Evolutionary conservation across 83 land plant genomes (phyloP).

Genomic region (Larix sibirica): DNA sequence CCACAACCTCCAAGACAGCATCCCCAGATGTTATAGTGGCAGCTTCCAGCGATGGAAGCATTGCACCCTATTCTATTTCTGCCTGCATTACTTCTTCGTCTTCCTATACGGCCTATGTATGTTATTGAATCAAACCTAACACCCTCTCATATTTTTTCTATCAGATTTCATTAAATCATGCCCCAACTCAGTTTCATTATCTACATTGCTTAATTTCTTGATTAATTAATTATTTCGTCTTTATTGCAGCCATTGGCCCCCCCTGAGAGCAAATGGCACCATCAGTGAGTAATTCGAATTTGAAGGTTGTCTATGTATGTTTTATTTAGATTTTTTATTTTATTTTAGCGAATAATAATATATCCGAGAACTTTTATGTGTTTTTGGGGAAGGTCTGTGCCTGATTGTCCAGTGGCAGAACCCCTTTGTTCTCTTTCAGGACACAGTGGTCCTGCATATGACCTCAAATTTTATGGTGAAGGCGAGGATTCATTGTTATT

Average conservation of each 20-base stretch:
- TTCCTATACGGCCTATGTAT: not conserved
- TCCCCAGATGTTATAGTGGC: slow-evolving; percentile 48
- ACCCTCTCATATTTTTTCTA: not conserved
- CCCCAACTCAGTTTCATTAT: too few species aligned
- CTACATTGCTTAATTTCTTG: not conserved
- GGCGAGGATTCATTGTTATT: slow-evolving; percentile 50
- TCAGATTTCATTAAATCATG: too few species aligned
- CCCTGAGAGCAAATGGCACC: not conserved
- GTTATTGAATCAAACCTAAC: not conserved
- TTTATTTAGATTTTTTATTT: not conserved
- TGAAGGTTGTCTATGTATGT: too few species aligned
- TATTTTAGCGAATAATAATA: too few species aligned
- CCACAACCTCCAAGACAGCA: slow-evolving; percentile 29
- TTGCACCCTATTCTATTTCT: slow-evolving; percentile 61
- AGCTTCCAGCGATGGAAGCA: slow-evolving; percentile 72
- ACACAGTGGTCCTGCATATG: slow-evolving; percentile 72
- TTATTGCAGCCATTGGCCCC: not conserved
- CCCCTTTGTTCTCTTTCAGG: slow-evolving; percentile 50
- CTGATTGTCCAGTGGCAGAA: slow-evolving; percentile 30
- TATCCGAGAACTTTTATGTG: too few species aligned
- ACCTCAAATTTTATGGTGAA: slow-evolving; percentile 59
- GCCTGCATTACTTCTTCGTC: slow-evolving; percentile 29
- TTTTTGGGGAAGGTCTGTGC: not conserved
- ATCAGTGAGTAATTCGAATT: slow-evolving; percentile 1
- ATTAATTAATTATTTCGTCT: not conserved